Evolutionary conservation across 2,329 filamentous ascomycete species (phyloP), one percentile per base, ranked within the genome.

Genomic region (Paecilomyces sp.): DNA sequence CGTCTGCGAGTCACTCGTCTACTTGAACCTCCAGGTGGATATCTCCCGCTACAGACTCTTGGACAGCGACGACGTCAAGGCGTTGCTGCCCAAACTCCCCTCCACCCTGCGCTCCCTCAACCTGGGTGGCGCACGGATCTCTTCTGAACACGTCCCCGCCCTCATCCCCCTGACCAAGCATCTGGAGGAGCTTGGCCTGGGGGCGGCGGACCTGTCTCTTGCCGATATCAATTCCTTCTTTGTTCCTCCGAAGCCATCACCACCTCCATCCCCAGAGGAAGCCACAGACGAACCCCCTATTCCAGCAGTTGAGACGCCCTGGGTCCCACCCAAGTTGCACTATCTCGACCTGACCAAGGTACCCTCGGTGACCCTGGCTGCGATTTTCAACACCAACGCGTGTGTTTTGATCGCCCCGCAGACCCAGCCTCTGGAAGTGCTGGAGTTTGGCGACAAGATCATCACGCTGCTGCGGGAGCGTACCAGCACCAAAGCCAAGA

Each of bases 301-400:
- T 11, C 36, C 36, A 18, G 15, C 4, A 2, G 5, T 18, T 18
- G 15, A 47, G 41, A 18, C n/a, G 7, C 67, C 71, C 7, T 85
- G 81, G 83, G 68, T 77, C 8, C 81, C 83, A 1, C 83, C 87
- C 62, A 82, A 82, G 30, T 80, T 94, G 25, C 87, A 85, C 67
- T 94, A 91, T 71, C 78, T 94, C 57, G 90, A 93, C 68, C 82
- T 92, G 54, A 90, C 87, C 50, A 88, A 90, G 69, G 85, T 91
- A 61, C 80, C 83, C 56, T 71, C 75, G 53, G 69, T 83, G 60
- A 83, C 83, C 5, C 81, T 84, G 57, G 81, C 77, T 8, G 73
- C 84, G 56, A 82, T 91, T 61, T 80, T 87, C 56, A 79, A 82
- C 57, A 81, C 82, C 1, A 81, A 76, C 54, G 72, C 77, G 24